These are phyloP conservation scores for Penicillium robsamsonii DNA, from an alignment of 495 filamentous ascomycete species.

Conservation along the genomic window DNA sequence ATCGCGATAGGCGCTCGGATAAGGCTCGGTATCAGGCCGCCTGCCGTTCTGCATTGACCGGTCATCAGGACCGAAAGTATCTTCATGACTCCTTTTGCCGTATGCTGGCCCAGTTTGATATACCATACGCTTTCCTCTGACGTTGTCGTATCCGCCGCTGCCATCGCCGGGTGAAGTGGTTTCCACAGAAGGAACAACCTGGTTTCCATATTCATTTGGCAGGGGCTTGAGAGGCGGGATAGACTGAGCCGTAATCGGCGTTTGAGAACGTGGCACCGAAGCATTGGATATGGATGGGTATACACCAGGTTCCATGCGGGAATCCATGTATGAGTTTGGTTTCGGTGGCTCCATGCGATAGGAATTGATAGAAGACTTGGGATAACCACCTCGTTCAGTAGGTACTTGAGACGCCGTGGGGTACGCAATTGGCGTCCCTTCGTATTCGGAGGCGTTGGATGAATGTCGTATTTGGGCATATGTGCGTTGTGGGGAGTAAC, in stretches of 20 bases:
- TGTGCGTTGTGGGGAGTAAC: slow-evolving; percentile 44
- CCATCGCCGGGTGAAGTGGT: slow-evolving; percentile 25
- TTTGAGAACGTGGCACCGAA: slow-evolving; percentile 25
- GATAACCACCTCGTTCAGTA: slow-evolving; percentile 25
- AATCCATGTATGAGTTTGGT: slow-evolving; percentile 27
- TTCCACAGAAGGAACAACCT: slow-evolving; percentile 26
- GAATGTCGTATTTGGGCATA: slow-evolving; percentile 43
- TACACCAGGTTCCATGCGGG: slow-evolving; percentile 20
- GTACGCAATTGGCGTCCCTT: slow-evolving; percentile 31
- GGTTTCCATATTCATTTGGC: slow-evolving; percentile 25
- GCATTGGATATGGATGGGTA: slow-evolving; percentile 30
- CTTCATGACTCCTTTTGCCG: slow-evolving; percentile 41
- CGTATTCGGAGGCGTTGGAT: slow-evolving; percentile 37
- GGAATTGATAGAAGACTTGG: slow-evolving; percentile 29
- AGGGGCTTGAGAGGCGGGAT: slow-evolving; percentile 28
- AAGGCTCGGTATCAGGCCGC: slow-evolving; percentile 44
- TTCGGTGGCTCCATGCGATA: slow-evolving; percentile 36
- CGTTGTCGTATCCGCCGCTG: slow-evolving; percentile 22
- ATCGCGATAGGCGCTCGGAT: slow-evolving; percentile 27
- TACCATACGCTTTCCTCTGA: slow-evolving; percentile 28
- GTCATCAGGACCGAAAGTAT: slow-evolving; percentile 43
- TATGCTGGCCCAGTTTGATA: slow-evolving; percentile 34
- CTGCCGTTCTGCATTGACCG: slow-evolving; percentile 51
- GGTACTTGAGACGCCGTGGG: slow-evolving; percentile 30
- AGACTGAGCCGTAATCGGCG: slow-evolving; percentile 25